A percentile compares a stretch with the other conserved stretches of the same genome.
Conservation (phyloP, 2,329 filamentous ascomycete genomes). For the Pseudofabraea citricarpa region DNA sequence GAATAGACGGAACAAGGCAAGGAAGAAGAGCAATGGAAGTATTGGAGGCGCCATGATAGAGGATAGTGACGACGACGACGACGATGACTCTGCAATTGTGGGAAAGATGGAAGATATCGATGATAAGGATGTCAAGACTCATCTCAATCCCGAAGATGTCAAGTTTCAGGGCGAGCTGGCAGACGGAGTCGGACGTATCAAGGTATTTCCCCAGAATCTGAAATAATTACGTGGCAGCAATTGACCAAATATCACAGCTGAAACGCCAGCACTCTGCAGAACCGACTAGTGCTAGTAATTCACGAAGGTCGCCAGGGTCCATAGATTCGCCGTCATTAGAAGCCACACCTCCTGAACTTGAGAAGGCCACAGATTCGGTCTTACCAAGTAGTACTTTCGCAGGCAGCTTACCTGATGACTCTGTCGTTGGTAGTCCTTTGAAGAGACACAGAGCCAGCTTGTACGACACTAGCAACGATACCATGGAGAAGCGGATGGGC, state of each 20-base stretch:
- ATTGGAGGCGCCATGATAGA: constrained; percentile 51
- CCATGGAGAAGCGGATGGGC: constrained; percentile 21
- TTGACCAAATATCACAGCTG: constrained; percentile 58
- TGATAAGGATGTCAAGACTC: constrained; percentile 54
- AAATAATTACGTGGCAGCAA: too few species aligned
- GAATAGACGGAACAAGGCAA: constrained; percentile 51
- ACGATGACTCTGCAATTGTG: constrained; percentile 61
- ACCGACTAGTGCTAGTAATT: constrained; percentile 44
- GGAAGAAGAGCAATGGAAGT: constrained; percentile 60
- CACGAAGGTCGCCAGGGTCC: constrained; percentile 41
- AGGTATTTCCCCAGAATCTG: too few species aligned
- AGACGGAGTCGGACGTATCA: constrained; percentile 77
- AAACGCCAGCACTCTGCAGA: constrained; percentile 78
- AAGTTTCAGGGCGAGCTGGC: constrained; percentile 69
- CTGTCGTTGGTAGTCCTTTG: constrained; percentile 61
- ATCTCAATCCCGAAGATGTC: constrained; percentile 66
- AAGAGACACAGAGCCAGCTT: constrained; percentile 70
- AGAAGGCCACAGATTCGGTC: constrained; percentile 17
- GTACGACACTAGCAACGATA: constrained; percentile 40
- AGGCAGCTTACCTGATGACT: constrained; percentile 38
- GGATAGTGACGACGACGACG: constrained; percentile 72
- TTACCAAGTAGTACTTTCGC: constrained; percentile 35
- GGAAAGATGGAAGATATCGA: constrained; percentile 61
- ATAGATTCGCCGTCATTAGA: constrained; percentile 35
- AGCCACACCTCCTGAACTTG: constrained; percentile 34